phyloP scores from a whole-genome alignment of 495 filamentous ascomycete genomes.

The Hypoxylon perforatum region DNA sequence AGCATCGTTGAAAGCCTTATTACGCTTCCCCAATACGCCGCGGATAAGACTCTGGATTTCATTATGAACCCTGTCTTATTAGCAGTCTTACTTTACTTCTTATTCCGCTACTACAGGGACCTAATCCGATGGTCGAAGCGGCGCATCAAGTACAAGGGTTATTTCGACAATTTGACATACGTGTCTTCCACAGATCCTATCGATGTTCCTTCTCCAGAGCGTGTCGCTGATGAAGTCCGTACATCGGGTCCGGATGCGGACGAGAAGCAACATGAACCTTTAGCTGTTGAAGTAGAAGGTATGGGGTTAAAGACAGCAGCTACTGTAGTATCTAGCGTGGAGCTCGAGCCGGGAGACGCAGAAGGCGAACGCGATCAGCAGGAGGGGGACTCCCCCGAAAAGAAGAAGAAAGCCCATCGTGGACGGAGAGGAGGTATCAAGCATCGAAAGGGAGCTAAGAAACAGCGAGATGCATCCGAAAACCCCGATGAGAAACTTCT shows the following conservation, averaged over 20 bases:
- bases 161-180: conserved; percentile 34
- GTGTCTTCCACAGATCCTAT: conserved; percentile 29
- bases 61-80: conserved; percentile 61
- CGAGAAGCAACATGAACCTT: conserved; percentile 13
- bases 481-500: conserved; percentile 56
- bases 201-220: not conserved
- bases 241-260: conserved; percentile 4
- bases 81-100: conserved; percentile 47
- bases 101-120: conserved; percentile 51
- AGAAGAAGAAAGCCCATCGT: conserved; percentile 84
- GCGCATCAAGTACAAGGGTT: conserved; percentile 23
- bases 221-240: conserved; percentile 3
- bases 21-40: conserved; percentile 50
- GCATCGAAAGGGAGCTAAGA: conserved; percentile 68
- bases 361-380: conserved; percentile 50
- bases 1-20: conserved; percentile 50
- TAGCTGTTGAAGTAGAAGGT: not conserved
- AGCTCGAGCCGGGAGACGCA: conserved; percentile 54
- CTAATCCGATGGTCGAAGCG: conserved; percentile 38
- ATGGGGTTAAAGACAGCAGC: conserved; percentile 4
- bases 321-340: conserved; percentile 21
- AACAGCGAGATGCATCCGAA: conserved; percentile 51
- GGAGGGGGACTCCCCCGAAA: conserved; percentile 45
- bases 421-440: conserved; percentile 84
- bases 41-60: conserved; percentile 53